Percentiles rank a stretch among this genome's conserved stretches.
phyloP scores from a whole-genome alignment of 73 alveolate species.

The Durusdinium trenchii region DNA sequence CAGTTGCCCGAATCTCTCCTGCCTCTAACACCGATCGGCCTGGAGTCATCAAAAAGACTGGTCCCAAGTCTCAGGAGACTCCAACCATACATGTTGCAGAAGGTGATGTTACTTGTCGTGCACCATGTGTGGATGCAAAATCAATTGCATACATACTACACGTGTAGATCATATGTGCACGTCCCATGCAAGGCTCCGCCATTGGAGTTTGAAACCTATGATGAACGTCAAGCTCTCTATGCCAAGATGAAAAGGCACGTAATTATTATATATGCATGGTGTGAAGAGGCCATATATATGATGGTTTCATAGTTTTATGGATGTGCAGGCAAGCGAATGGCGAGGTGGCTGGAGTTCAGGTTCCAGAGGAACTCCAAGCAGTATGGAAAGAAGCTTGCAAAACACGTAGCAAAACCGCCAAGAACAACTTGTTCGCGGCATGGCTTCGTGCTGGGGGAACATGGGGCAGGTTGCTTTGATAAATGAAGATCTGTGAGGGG shows the following conservation, averaged over 20 bases:
- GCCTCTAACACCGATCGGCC: background rate
- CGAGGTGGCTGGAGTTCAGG: background rate
- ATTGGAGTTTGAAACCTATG: background rate
- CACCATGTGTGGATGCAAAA: background rate
- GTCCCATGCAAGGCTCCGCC: background rate
- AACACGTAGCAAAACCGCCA: background rate
- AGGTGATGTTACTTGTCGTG: background rate
- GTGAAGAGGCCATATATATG: background rate
- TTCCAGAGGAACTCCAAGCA: background rate
- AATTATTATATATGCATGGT: no score
- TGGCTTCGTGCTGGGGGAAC: background rate
- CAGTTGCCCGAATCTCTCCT: background rate
- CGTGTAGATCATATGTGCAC: no score
- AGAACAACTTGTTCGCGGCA: background rate
- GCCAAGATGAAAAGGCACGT: slow-evolving; percentile 17
- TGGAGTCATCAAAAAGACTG: background rate
- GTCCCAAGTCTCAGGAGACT: background rate
- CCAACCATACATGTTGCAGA: background rate
- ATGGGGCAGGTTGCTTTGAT: background rate
- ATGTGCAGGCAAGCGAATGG: background rate
- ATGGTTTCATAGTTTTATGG: no score
- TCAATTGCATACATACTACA: background rate
- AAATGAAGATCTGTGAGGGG: no score
- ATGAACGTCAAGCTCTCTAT: slow-evolving; percentile 17
- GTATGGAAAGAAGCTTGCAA: slow-evolving; percentile 6